Percentiles rank a stretch among this genome's conserved stretches.
Evolutionary conservation across 805 yeast genomes (phyloP).

Genomic region (Diddensiella transvaalensis): DNA sequence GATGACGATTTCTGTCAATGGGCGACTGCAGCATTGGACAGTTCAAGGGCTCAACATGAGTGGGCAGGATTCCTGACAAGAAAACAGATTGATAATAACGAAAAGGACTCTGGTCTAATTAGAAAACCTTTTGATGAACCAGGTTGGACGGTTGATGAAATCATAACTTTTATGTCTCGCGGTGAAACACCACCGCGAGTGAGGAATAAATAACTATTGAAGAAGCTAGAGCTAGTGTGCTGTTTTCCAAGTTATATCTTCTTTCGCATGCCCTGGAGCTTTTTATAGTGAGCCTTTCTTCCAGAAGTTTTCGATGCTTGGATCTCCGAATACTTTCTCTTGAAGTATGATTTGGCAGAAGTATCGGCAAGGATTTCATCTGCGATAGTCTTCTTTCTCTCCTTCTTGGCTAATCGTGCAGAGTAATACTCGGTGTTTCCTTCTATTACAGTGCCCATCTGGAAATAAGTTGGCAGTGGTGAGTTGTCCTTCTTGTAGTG

Average conservation of each 20-base stretch:
- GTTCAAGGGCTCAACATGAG: conserved; percentile 51
- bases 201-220: not conserved
- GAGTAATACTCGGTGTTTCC: conserved; percentile 77
- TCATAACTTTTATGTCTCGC: conserved; percentile 18
- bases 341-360: conserved; percentile 70
- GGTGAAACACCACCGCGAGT: conserved; percentile 16
- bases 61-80: conserved; percentile 60
- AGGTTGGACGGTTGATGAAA: conserved; percentile 19
- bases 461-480: conserved; percentile 70
- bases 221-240: too few species aligned
- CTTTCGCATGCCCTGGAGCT: conserved; percentile 57
- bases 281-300: conserved; percentile 62
- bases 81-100: conserved; percentile 41
- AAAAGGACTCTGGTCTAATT: conserved; percentile 13
- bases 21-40: conserved; percentile 56
- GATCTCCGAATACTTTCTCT: conserved; percentile 77
- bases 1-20: conserved; percentile 68
- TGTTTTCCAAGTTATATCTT: conserved; percentile 1
- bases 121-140: conserved; percentile 7
- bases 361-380: conserved; percentile 78
- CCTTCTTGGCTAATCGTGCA: conserved; percentile 60
- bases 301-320: conserved; percentile 64
- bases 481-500: conserved; percentile 86
- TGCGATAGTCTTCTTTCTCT: conserved; percentile 73
- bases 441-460: conserved; percentile 83